phyloP scores from a whole-genome alignment of 139 green algal genomes.

The Chlorella sp. region DNA sequence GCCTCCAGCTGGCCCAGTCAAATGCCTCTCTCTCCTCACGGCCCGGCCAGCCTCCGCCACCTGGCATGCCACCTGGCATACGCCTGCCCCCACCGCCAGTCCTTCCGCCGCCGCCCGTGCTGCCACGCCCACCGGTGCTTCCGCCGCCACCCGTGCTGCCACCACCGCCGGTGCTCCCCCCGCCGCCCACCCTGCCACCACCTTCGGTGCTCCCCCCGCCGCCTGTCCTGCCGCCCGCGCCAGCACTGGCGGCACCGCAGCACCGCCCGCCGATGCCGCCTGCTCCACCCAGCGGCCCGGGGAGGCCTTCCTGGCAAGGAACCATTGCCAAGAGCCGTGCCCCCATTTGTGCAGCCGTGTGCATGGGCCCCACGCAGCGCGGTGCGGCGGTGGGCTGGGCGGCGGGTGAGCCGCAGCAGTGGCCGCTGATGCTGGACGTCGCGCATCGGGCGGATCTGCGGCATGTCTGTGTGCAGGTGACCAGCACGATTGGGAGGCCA shows the following conservation, averaged over 20 bases:
- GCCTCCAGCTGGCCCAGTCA: neutral
- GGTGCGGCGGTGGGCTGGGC: slow-evolving; percentile 17
- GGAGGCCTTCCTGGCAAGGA: slow-evolving; percentile 14
- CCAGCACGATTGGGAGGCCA: neutral
- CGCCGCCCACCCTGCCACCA: slow-evolving; percentile 1
- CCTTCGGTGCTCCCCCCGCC: neutral
- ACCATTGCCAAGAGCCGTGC: slow-evolving; percentile 24
- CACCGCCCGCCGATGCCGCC: neutral
- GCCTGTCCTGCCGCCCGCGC: neutral
- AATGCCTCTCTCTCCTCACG: too few species aligned
- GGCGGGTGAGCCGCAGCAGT: slow-evolving; percentile 34
- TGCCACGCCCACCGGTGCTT: neutral
- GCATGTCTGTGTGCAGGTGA: slow-evolving; percentile 32
- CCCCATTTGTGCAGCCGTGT: slow-evolving; percentile 12
- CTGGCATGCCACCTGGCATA: neutral
- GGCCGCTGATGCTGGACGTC: slow-evolving; percentile 43
- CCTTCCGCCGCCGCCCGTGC: neutral
- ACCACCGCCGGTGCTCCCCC: neutral
- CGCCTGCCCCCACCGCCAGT: neutral
- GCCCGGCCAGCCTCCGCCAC: neutral
- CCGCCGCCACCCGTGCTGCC: neutral
- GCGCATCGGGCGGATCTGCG: slow-evolving; percentile 26
- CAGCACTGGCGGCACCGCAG: neutral
- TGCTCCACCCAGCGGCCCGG: neutral
- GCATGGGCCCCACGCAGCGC: neutral